Evolutionary conservation across 352 stramenopile species (phyloP), one percentile per base, ranked within the genome.

Genomic region (Lagenidium giganteum): DNA sequence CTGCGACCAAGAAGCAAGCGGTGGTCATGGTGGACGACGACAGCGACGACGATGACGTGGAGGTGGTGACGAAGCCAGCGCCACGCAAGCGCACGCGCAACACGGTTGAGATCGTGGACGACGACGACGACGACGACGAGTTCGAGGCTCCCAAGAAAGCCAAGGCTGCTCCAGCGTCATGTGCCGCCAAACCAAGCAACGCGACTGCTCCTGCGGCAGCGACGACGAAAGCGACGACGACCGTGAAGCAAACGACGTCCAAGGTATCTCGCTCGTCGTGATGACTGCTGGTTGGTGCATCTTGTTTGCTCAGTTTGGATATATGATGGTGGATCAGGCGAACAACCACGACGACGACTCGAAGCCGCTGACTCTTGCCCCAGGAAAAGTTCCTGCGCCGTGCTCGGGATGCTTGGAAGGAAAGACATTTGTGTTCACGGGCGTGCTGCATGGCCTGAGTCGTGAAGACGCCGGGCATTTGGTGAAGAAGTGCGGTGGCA

Each of bases 371-470:
- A 47, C 53, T 41, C 43, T 63, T 22, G 42, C 42, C 6, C 57
- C 71, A 20, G 69, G 70, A 17, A 83, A 82, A 24, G 53, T 78
- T 16, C 78, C 78, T 14, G 50, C 61, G 18, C 61, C 69, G 11
- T 85, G 67, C 26, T 49, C 72, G 0, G 76, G 76, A 2, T 88
- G 75, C 42, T 46, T 94, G n/a, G 76, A 92, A 23, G 76, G 75
- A 17, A 77, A 84, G 49, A 74, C 71, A 8, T 94, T 94, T 46
- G 61, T 60, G 9, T 92, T 94, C 42, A 83, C 79, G 0, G 82
- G 82, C n/a, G 62, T 80, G 22, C 28, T 94, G 35, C 48, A 57
- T 13, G 74, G 53, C 46, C 35, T 89, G 16, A 72, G 63, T 17
- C 75, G 79, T 8, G 70, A 88, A 6, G 69, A 83, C 32, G 73